These are phyloP conservation scores for Huntiella moniliformis DNA, from an alignment of 2,329 filamentous ascomycete genomes.

Conservation along the genomic window DNA sequence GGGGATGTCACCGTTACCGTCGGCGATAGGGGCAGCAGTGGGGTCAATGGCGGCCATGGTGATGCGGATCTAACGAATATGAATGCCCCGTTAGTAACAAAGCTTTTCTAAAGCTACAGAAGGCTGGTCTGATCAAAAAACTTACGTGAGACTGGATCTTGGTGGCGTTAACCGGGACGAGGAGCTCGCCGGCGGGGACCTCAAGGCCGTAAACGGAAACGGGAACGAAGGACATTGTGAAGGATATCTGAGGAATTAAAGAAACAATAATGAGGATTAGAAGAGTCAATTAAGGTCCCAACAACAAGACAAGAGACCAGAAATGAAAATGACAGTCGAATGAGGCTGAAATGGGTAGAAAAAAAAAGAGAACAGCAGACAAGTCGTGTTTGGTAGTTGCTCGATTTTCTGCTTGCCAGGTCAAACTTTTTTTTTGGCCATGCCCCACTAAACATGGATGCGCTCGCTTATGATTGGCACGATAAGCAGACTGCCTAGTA, in stretches of 20 bases:
- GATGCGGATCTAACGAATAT: slow-evolving; percentile 57
- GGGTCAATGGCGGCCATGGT: slow-evolving; percentile 98
- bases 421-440: slow-evolving; percentile 14
- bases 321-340: slow-evolving; percentile 3
- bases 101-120: background rate
- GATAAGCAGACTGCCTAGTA: slow-evolving; percentile 2
- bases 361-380: slow-evolving; percentile 2
- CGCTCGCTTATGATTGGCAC: slow-evolving; percentile 8
- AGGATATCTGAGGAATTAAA: background rate
- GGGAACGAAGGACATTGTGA: slow-evolving; percentile 37
- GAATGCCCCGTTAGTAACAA: no score
- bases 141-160: slow-evolving; percentile 73
- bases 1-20: slow-evolving; percentile 41
- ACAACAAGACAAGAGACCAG: slow-evolving; percentile 4
- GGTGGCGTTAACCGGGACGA: slow-evolving; percentile 53
- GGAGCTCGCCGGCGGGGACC: slow-evolving; percentile 67
- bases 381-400: background rate
- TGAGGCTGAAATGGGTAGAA: slow-evolving; percentile 6
- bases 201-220: slow-evolving; percentile 84
- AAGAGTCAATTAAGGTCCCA: background rate
- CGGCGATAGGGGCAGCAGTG: slow-evolving; percentile 50
- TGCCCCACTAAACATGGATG: slow-evolving; percentile 10
- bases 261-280: background rate
- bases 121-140: slow-evolving; percentile 15
- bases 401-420: slow-evolving; percentile 6